Evolutionary conservation across 2,329 filamentous ascomycete genomes (phyloP).

Genomic region (Xylariaceae sp.): DNA sequence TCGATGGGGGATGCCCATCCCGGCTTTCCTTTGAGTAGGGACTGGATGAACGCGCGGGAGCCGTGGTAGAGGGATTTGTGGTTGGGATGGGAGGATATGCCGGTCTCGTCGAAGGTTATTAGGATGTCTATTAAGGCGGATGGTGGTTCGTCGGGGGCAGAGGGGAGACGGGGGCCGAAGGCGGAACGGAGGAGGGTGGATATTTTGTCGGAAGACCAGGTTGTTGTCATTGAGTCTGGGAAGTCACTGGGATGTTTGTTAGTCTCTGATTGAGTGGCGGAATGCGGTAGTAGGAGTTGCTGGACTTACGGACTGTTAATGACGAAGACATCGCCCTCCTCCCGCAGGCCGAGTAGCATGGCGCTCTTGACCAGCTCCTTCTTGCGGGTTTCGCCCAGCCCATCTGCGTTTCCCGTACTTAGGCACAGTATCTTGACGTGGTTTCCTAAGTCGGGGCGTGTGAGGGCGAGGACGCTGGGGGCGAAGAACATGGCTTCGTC

Average conservation of each 20-base stretch:
- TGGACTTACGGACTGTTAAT: slow-evolving; percentile 68
- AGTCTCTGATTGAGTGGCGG: neutral
- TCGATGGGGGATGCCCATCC: slow-evolving; percentile 71
- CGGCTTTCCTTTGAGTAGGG: slow-evolving; percentile 59
- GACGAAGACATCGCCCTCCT: slow-evolving; percentile 78
- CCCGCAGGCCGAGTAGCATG: slow-evolving; percentile 67
- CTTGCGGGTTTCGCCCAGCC: slow-evolving; percentile 77
- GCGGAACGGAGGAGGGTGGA: slow-evolving; percentile 65
- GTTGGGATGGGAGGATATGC: slow-evolving; percentile 87
- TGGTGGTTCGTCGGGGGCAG: slow-evolving; percentile 32
- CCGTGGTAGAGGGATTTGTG: slow-evolving; percentile 87
- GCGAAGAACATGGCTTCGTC: slow-evolving; percentile 99
- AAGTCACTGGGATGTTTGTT: slow-evolving; percentile 52
- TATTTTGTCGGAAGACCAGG: slow-evolving; percentile 71
- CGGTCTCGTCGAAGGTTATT: slow-evolving; percentile 81
- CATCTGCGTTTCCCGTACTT: slow-evolving; percentile 83
- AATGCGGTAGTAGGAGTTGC: neutral
- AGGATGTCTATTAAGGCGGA: slow-evolving; percentile 69
- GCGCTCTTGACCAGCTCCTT: slow-evolving; percentile 81
- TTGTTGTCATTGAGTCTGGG: slow-evolving; percentile 80
- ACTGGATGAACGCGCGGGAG: slow-evolving; percentile 66
- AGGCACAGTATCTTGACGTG: slow-evolving; percentile 93
- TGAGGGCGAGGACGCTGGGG: slow-evolving; percentile 81
- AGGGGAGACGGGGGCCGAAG: slow-evolving; percentile 64
- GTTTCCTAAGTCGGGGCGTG: slow-evolving; percentile 74